Evolutionary conservation across 345 rosid species (phyloP).

Genomic region (Combretum micranthum): DNA sequence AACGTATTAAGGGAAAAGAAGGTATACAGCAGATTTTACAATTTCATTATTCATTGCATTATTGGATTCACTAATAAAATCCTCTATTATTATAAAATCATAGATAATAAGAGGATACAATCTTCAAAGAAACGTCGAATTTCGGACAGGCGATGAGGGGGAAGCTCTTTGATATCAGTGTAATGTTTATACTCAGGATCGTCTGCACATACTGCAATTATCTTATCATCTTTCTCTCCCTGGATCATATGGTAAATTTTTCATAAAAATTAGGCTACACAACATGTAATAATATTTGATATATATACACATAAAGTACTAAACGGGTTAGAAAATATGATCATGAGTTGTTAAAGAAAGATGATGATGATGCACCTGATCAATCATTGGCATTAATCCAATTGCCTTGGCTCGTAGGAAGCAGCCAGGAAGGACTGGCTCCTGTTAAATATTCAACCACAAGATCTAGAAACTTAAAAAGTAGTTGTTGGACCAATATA

Average conservation of each 20-base stretch:
- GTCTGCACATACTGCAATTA: constrained; percentile 42
- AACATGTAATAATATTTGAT: too few relatives aligned
- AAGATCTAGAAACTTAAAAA: too few relatives aligned
- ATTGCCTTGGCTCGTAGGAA: constrained; percentile 38
- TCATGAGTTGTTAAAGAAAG: neutral
- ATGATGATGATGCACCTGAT: constrained; percentile 16
- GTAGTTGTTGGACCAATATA: too few relatives aligned
- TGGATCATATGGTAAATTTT: neutral
- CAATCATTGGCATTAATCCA: constrained; percentile 47
- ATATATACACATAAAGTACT: too few relatives aligned
- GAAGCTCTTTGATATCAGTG: constrained; percentile 31
- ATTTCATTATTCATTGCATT: neutral
- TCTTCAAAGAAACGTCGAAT: constrained; percentile 44
- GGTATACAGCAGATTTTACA: neutral
- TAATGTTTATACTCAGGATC: constrained; percentile 42
- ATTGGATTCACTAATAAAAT: neutral
- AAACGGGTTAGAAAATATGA: neutral
- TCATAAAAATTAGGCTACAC: neutral
- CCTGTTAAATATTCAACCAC: constrained; percentile 17
- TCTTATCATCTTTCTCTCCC: constrained; percentile 45
- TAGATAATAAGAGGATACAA: constrained; percentile 16
- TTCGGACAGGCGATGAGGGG: constrained; percentile 43
- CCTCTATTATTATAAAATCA: neutral
- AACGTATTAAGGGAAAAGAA: constrained; percentile 9
- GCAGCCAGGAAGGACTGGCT: constrained; percentile 38